Conservation (phyloP, 179 eudicot genomes). For the Heliamphora pulchella region DNA sequence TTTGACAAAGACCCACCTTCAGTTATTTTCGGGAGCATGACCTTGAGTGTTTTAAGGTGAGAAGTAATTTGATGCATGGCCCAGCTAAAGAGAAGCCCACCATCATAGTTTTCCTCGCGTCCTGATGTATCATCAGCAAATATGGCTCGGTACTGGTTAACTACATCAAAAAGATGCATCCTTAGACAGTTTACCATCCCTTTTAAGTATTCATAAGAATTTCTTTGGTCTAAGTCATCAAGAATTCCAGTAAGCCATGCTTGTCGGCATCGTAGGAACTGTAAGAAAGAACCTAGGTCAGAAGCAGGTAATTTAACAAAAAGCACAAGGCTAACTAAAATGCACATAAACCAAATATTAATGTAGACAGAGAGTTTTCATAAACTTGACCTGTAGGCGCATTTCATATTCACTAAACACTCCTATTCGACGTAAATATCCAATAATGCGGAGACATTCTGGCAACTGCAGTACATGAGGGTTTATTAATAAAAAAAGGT, state of each 20-base stretch:
- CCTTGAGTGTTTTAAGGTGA: slow-evolving; percentile 69
- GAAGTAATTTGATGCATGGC: slow-evolving; percentile 91
- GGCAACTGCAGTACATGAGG: slow-evolving; percentile 61
- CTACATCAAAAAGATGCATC: slow-evolving; percentile 94
- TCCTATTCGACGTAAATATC: slow-evolving; percentile 95
- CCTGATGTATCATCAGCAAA: slow-evolving; percentile 98
- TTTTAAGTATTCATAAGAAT: slow-evolving; percentile 85
- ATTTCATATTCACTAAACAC: slow-evolving; percentile 92
- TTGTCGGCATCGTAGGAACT: slow-evolving; percentile 95
- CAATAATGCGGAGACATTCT: slow-evolving; percentile 96
- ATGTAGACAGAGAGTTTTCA: not conserved
- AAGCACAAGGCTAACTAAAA: not conserved
- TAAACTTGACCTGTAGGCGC: slow-evolving; percentile 77
- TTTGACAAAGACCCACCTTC: slow-evolving; percentile 96
- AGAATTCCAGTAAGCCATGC: slow-evolving; percentile 95
- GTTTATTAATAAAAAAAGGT: not conserved
- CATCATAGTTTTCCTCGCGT: slow-evolving; percentile 94
- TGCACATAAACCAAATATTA: slow-evolving; percentile 1
- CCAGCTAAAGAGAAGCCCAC: slow-evolving; percentile 98
- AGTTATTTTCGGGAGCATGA: slow-evolving; percentile 89
- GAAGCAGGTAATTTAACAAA: not conserved
- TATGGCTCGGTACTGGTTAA: slow-evolving; percentile 93
- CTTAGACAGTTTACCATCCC: slow-evolving; percentile 86
- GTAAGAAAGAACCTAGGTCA: slow-evolving; percentile 21
- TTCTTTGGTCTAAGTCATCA: slow-evolving; percentile 93